phyloP scores from a whole-genome alignment of 345 rosid genomes.

The Geranium brycei region DNA sequence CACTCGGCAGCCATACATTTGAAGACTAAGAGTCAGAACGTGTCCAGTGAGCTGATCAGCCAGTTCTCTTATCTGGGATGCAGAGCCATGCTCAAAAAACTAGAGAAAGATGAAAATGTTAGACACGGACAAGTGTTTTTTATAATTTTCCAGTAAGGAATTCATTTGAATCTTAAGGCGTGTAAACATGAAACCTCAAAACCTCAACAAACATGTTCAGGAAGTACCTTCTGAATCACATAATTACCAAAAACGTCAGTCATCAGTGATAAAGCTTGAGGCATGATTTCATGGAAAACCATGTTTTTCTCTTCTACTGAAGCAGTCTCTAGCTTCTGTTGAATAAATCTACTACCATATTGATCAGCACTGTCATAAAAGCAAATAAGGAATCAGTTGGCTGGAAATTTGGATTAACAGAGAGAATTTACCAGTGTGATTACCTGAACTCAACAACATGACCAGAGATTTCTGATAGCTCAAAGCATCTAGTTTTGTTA shows the following conservation, averaged over 20 bases:
- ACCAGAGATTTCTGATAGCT: slow-evolving; percentile 49
- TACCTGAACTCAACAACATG: slow-evolving; percentile 81
- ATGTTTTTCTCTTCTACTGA: slow-evolving; percentile 70
- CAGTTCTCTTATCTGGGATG: slow-evolving; percentile 68
- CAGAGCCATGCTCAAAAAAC: slow-evolving; percentile 95
- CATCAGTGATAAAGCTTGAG: slow-evolving; percentile 68
- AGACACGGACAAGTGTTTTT: neutral
- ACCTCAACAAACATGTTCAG: neutral
- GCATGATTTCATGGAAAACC: slow-evolving; percentile 86
- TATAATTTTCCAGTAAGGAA: neutral
- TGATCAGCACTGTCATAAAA: slow-evolving; percentile 60
- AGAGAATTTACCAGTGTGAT: neutral
- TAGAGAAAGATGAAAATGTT: slow-evolving; percentile 12
- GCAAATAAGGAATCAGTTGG: neutral
- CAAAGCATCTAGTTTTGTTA: slow-evolving; percentile 62
- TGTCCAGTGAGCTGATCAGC: slow-evolving; percentile 70
- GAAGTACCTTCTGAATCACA: slow-evolving; percentile 77
- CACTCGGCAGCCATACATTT: slow-evolving; percentile 97
- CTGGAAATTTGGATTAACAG: neutral
- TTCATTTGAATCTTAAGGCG: slow-evolving; percentile 3
- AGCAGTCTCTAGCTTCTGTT: slow-evolving; percentile 92
- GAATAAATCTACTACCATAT: slow-evolving; percentile 93
- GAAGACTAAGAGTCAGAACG: slow-evolving; percentile 81
- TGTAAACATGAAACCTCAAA: slow-evolving; percentile 1
- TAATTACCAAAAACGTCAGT: slow-evolving; percentile 95